Base-by-base conservation (phyloP, 306 rosid genomes). In the Rosa rugosa region DNA sequence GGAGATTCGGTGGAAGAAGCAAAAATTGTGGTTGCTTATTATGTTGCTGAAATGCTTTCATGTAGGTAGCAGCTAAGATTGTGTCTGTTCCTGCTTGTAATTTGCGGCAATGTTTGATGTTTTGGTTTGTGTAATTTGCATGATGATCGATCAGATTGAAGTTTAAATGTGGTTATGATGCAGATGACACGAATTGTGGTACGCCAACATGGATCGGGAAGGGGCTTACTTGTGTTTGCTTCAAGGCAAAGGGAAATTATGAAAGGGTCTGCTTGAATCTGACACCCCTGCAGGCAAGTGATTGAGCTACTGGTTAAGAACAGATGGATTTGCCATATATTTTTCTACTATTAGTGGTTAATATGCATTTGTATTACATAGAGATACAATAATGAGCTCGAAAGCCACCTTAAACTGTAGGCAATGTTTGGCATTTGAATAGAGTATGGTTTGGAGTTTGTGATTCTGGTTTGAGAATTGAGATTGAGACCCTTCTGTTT, bases 161-260 rank as follows among this genome's bases (percentile, higher is more conserved):
- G 41, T 63, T 63, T 2, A 5, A 1, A 12, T 4, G 41, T 27
- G 20, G 69, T 75, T 66, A 27, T 80, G 75, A 56, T 75, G 85
- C 89, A 90, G 98, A 88, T 83, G 80, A 90, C 86, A 80, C 85
- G 74, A 77, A 90, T 23, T 87, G 87, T 73, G 98, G 85, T 27
- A 65, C 93, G 27, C 90, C 94, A 6, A 74, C 88, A 18, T 89
- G 97, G 97, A 93, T 93, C 73, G 97, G 92, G 27, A 93, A 89
- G 81, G 97, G 98, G 63, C 89, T 93, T 66, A 88, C 92, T 69
- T 90, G 97, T 84, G 97, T 91, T 80, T 94, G 98, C 87, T 94
- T 94, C 91, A 91, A 89, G 87, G 82, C 88, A 49, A 91, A 85
- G 88, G 98, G 96, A 84, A 86, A 76, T 70, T 86, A 83, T 69